These are phyloP conservation scores for Pseudogymnoascus sp. DNA, from an alignment of 2,329 filamentous ascomycete genomes.

Conservation along the genomic window DNA sequence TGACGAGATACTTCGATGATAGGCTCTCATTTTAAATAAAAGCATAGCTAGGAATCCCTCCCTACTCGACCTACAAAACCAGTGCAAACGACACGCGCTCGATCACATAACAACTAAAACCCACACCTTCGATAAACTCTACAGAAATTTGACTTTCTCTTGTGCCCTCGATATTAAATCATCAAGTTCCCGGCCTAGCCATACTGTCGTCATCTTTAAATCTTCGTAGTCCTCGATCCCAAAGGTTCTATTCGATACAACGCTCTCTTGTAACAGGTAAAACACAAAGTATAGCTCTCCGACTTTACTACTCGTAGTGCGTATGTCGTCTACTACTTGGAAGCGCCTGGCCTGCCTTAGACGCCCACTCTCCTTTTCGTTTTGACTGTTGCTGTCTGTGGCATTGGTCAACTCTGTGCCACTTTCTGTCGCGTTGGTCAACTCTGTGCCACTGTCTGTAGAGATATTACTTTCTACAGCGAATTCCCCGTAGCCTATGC, in stretches of 20 bases:
- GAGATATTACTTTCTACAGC: background rate
- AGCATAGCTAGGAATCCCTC: background rate
- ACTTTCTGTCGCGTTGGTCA: background rate
- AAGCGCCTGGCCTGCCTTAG: background rate
- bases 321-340: background rate
- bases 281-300: background rate
- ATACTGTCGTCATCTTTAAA: background rate
- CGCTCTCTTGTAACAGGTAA: background rate
- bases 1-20: background rate
- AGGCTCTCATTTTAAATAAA: background rate
- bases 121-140: background rate
- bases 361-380: background rate
- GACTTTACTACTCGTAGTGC: background rate
- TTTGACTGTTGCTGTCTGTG: background rate
- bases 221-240: background rate
- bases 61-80: too few relatives aligned
- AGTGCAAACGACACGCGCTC: background rate
- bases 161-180: background rate
- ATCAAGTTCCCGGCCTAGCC: background rate
- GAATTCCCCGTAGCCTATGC: background rate
- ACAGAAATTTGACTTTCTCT: background rate
- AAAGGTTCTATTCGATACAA: background rate
- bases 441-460: background rate
- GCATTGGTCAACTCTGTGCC: background rate
- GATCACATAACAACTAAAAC: background rate